Base-by-base conservation (phyloP, 495 filamentous ascomycete genomes). In the Neurospora sp. region DNA sequence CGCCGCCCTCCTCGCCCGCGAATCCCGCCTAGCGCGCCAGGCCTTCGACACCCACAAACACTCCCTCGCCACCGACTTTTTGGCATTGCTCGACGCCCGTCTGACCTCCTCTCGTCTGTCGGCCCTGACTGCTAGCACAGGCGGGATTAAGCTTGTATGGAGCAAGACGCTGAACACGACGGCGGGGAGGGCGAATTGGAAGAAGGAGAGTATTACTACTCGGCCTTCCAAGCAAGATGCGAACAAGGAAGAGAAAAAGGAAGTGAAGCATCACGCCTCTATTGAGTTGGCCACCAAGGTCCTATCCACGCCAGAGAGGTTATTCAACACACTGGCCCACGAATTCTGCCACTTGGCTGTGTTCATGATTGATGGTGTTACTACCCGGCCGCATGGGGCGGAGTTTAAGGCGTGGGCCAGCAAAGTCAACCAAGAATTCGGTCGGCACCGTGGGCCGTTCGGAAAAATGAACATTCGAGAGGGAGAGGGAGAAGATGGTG, bases 311-410 rank as follows among this genome's bases (percentile, higher is more conserved):
- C 88, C 92, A 72, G 84, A 92, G 62, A 89, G 94, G 27, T 86
- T 99, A 27, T 84, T 94, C 69, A 97, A 97, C 80, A 92, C 93
- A 1, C 77, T 98, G 27, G 93, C 94, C 4, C 96, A 99, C 81
- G 96, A 99, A 75, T 99, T 94, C 84, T 98, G 95, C 82, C 96
- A 99, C 79, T 85, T 98, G 1, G 90, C 92, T 39, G 94, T 92
- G 77, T 96, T 92, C 81, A 93, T 98, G 85, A 85, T 98, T 70
- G 88, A 86, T 40, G 86, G 89, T 18, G 82, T 92, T 31, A 86
- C 85, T 27, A 88, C 88, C 40, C 87, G 92, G 72, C 91, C 93
- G 1, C 96, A 98, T 78, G 95, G 94, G 12, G 82, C 85, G 16
- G 91, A 92, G 74, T 98, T 98, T 85, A 93, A 97, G 82, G 75